Percentiles rank a stretch among this genome's conserved stretches.
Evolutionary conservation across 257 asterid species (phyloP).

Genomic region (Cinchona pubescens): DNA sequence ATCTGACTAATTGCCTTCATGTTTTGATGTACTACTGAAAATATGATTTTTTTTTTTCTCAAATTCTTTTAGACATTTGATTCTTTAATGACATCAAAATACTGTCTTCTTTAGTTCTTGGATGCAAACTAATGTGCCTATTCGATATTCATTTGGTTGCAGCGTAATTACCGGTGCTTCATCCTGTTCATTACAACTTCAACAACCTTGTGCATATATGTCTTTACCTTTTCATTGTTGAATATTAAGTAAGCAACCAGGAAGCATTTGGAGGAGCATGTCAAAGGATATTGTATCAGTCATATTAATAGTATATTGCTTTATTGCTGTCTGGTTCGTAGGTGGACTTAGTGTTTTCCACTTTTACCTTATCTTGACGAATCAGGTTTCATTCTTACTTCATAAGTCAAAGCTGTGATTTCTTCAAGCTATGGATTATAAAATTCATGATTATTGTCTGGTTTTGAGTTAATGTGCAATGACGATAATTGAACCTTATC

Average conservation of each 20-base stretch:
- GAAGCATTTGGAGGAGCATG: constrained; percentile 48
- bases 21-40: background rate
- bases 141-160: constrained; percentile 34
- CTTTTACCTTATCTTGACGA: constrained; percentile 72
- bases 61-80: background rate
- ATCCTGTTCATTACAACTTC: constrained; percentile 70
- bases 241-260: constrained; percentile 49
- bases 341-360: constrained; percentile 88
- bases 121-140: constrained; percentile 14
- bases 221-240: constrained; percentile 79
- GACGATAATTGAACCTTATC: background rate
- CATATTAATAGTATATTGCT: constrained; percentile 61
- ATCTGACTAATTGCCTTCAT: background rate
- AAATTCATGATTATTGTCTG: background rate
- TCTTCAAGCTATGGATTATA: background rate
- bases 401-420: background rate
- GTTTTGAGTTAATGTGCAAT: background rate
- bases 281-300: constrained; percentile 58
- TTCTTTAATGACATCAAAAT: background rate
- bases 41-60: background rate
- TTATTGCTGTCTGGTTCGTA: constrained; percentile 83
- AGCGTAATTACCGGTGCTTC: constrained; percentile 86
- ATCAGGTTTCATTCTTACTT: constrained; percentile 56
- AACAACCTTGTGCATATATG: constrained; percentile 70
- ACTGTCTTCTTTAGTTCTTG: constrained; percentile 7